A percentile compares a stretch with the other conserved stretches of the same genome.
phyloP scores from a whole-genome alignment of 1,284 basidiomycete genomes.

The Salmacisia buchloeana region DNA sequence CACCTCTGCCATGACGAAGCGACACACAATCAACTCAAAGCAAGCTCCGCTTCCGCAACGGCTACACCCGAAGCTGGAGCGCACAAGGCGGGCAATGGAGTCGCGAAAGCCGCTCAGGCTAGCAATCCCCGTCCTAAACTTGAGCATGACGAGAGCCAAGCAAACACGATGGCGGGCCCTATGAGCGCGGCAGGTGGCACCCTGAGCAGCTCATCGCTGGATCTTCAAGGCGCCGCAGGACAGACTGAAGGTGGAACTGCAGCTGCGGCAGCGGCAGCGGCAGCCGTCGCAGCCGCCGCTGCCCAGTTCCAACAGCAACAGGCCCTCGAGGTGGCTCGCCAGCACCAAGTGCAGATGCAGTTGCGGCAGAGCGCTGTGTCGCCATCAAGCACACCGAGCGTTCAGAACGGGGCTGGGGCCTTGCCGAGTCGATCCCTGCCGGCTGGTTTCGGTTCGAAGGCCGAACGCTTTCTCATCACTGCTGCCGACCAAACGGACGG shows the following conservation, averaged over 20 bases:
- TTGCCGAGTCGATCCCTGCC: conserved; percentile 16
- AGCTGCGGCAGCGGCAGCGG: not conserved
- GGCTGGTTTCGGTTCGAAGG: conserved; percentile 36
- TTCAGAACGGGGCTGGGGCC: not conserved
- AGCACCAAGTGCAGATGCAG: too few species aligned
- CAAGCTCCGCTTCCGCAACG: not conserved
- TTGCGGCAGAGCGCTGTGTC: too few species aligned
- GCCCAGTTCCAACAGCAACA: not conserved
- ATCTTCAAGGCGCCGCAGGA: not conserved
- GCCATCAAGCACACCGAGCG: not conserved
- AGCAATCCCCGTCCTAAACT: not conserved
- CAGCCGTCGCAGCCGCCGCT: too few species aligned
- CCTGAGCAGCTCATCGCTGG: not conserved
- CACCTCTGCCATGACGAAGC: conserved; percentile 50
- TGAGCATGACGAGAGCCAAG: too few species aligned
- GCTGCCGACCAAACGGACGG: conserved; percentile 92
- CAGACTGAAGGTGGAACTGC: too few species aligned
- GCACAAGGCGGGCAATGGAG: not conserved
- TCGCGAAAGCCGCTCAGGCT: not conserved
- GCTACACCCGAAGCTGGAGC: not conserved
- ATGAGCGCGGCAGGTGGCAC: not conserved
- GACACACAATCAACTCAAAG: conserved; percentile 15
- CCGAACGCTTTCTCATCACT: conserved; percentile 80
- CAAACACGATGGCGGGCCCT: too few species aligned
- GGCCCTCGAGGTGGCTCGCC: too few species aligned